phyloP scores from a whole-genome alignment of 257 asterid genomes.

The Striga asiatica region DNA sequence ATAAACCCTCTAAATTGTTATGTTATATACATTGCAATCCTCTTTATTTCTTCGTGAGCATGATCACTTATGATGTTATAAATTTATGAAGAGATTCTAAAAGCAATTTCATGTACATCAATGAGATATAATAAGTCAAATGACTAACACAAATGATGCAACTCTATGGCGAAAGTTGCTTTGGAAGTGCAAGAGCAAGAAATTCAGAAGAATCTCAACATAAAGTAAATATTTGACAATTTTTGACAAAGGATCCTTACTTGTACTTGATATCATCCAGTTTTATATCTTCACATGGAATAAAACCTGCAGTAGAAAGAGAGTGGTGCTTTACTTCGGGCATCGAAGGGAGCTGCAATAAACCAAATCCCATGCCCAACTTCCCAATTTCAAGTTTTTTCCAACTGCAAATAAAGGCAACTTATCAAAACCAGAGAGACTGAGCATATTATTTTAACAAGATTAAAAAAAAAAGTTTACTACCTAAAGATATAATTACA shows the following conservation, averaged over 20 bases:
- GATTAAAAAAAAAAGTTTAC: slow-evolving; percentile 8
- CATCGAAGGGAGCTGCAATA: slow-evolving; percentile 83
- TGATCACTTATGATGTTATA: not conserved
- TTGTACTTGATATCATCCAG: slow-evolving; percentile 70
- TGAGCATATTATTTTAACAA: slow-evolving; percentile 5
- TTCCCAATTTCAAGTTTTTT: slow-evolving; percentile 96
- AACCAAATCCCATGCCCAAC: slow-evolving; percentile 88
- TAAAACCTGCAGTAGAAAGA: slow-evolving; percentile 70
- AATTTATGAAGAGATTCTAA: not conserved
- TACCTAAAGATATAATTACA: slow-evolving; percentile 83
- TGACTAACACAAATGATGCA: not conserved
- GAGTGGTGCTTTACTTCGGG: slow-evolving; percentile 80
- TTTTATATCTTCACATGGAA: slow-evolving; percentile 53
- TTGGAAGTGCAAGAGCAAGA: not conserved
- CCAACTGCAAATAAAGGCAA: slow-evolving; percentile 41
- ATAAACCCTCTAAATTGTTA: too few relatives aligned
- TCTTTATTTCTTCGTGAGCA: too few relatives aligned
- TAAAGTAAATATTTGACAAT: not conserved
- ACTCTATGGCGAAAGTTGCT: not conserved
- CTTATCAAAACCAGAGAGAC: not conserved
- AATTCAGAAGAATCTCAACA: not conserved
- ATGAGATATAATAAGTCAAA: too few relatives aligned
- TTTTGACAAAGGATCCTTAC: slow-evolving; percentile 36
- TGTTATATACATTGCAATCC: too few relatives aligned
- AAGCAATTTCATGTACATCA: not conserved